Percentiles rank a stretch among this genome's conserved stretches.
phyloP scores from a whole-genome alignment of 2,329 filamentous ascomycete species.

The Clarireedia paspali region DNA sequence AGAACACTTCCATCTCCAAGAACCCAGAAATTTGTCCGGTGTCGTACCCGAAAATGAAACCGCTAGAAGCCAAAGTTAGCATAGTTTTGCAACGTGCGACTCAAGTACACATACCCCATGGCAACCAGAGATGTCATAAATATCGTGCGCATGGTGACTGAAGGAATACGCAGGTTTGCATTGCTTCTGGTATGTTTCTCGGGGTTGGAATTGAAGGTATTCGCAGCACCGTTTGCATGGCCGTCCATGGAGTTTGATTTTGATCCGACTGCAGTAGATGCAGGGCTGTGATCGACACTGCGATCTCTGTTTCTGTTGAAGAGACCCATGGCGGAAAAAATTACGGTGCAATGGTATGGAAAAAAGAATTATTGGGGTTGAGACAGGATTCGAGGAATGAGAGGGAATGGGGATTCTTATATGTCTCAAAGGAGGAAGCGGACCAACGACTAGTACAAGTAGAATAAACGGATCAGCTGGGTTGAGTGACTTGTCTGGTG shows the following conservation, averaged over 20 bases:
- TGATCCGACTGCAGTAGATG: background rate
- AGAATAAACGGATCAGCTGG: too few relatives aligned
- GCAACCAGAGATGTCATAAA: constrained; percentile 15
- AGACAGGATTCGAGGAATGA: background rate
- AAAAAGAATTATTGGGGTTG: background rate
- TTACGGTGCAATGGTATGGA: background rate
- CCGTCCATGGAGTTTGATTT: background rate
- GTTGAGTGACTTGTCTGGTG: too few relatives aligned
- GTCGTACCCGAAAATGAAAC: constrained; percentile 33
- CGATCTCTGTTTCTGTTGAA: background rate
- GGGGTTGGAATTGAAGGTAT: background rate
- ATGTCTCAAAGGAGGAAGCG: background rate
- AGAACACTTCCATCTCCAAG: constrained; percentile 52
- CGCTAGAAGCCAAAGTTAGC: constrained; percentile 7
- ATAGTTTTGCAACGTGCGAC: constrained; percentile 7
- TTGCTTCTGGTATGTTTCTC: background rate
- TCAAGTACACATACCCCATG: constrained; percentile 10
- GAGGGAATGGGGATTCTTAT: background rate
- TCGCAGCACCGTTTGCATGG: background rate
- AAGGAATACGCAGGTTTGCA: background rate
- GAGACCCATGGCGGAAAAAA: background rate
- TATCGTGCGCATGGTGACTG: constrained; percentile 11
- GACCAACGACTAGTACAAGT: background rate
- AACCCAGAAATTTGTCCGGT: constrained; percentile 44
- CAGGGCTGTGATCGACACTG: background rate